A percentile compares a stretch with the other conserved stretches of the same genome.
Evolutionary conservation across 352 stramenopile species (phyloP).

Genomic region (Globisporangium abappressorium): DNA sequence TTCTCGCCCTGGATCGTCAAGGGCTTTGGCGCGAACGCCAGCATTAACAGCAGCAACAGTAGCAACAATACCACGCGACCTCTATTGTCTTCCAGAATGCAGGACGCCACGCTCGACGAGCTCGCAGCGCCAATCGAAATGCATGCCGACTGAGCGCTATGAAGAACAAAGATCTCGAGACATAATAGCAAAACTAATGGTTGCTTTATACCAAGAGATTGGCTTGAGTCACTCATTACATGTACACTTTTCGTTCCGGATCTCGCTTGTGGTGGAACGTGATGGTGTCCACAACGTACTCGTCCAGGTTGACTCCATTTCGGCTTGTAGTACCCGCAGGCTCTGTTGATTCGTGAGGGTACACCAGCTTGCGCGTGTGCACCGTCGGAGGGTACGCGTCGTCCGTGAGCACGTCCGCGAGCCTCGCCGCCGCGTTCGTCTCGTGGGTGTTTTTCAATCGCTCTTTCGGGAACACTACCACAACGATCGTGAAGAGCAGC

Average conservation of each 20-base stretch:
- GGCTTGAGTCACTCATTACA: background rate
- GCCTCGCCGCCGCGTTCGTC: background rate
- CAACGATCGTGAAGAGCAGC: background rate
- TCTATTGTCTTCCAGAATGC: background rate
- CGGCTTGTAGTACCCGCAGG: background rate
- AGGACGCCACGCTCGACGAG: slow-evolving; percentile 16
- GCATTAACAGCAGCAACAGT: background rate
- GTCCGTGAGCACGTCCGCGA: background rate
- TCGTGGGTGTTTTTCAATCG: background rate
- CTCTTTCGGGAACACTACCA: background rate
- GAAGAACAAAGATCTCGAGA: background rate
- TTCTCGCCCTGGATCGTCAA: slow-evolving; percentile 18
- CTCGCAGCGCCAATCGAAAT: slow-evolving; percentile 19
- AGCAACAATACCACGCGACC: background rate
- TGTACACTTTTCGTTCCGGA: background rate
- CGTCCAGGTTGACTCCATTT: background rate
- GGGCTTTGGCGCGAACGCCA: slow-evolving; percentile 5
- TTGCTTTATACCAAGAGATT: background rate
- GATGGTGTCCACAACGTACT: background rate
- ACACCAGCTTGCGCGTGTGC: background rate
- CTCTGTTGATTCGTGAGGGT: background rate
- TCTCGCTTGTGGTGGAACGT: background rate
- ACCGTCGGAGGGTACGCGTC: background rate
- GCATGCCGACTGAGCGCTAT: background rate
- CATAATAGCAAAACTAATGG: background rate